Base-by-base conservation (phyloP, 1,284 basidiomycete genomes). In the Rhizopogon hawkerae region DNA sequence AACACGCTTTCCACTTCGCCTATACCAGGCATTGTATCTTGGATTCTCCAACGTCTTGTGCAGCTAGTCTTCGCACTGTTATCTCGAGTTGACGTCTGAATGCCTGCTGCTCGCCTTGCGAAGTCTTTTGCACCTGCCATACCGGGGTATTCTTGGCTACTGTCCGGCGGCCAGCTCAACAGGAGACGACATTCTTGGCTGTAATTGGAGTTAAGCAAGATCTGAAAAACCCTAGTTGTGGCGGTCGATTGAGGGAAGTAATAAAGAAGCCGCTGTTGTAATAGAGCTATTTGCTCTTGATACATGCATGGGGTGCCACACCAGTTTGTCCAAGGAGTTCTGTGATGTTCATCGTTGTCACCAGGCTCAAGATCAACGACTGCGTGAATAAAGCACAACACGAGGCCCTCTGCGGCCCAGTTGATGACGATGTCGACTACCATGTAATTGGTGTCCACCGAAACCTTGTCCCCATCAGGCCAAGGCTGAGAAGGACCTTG, bases 361-460 rank as follows among this genome's bases (percentile, higher is more conserved):
- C 68, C 67, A n/a, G 84, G 79, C n/a, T 71, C 72, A 46, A 86
- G 76, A 70, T 89, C 85, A 48, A 79, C 79, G 50, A 87, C 83
- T 26, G 92, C 90, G 61, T 98, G 94, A 56, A 97, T 88, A 74
- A 98, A 98, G 62, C 92, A 94, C 11, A 98, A 76, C 36, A 95
- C 85, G 59, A 98, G 76, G 35, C 87, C 89, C 49, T 94, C 85
- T 21, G 89, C 91, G 46, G 91, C 91, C 85, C 89, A 92, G 68
- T 94, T 97, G 62, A 96, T 85, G 58, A 95, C 91, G 58, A 98
- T 79, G 68, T 97, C 92, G 55, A 93, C 80, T 3, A 86, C 83
- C 73, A 94, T 82, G 65, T 92, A 97, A 61, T 92, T 75, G 38
- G 74, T 72, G 70, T 95, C 88, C 38, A 86, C 68, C 8, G 81